Conservation (phyloP, 2,329 filamentous ascomycete genomes). For the Fusarium lyarnte region DNA sequence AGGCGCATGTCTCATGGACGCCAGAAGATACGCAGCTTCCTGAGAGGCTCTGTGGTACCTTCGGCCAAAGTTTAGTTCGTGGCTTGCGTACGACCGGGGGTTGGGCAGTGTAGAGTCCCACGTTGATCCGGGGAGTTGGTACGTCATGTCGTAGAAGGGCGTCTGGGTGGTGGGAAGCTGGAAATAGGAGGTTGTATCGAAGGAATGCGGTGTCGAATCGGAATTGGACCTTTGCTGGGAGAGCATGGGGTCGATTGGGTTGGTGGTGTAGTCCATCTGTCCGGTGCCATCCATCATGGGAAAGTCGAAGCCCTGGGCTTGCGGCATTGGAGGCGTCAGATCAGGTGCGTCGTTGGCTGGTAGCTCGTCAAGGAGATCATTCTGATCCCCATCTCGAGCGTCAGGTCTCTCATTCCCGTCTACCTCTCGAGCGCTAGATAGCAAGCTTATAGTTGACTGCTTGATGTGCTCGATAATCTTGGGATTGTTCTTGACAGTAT, state of each 20-base stretch:
- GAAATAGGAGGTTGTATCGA: neutral
- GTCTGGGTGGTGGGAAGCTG: neutral
- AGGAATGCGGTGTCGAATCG: neutral
- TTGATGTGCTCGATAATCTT: constrained; percentile 9
- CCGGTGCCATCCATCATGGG: neutral
- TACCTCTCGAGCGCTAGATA: neutral
- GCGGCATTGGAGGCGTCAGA: fast-evolving
- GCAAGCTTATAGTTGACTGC: neutral
- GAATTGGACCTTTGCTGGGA: neutral
- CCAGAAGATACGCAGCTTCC: neutral
- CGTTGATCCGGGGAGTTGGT: neutral
- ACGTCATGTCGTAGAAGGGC: neutral
- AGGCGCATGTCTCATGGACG: neutral
- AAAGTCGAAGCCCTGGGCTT: neutral
- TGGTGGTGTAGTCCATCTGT: neutral
- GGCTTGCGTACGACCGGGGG: neutral
- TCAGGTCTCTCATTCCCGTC: neutral
- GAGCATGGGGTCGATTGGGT: neutral
- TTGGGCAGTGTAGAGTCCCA: neutral
- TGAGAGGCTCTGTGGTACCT: constrained; percentile 1
- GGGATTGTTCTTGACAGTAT: neutral
- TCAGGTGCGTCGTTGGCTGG: fast-evolving
- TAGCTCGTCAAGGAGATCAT: fast-evolving
- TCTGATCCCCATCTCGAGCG: neutral
- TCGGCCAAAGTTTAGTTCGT: constrained; percentile 1